Evolutionary conservation across 2,329 filamentous ascomycete genomes (phyloP), one percentile per base, ranked within the genome.

Genomic region (Zasmidium angulare): DNA sequence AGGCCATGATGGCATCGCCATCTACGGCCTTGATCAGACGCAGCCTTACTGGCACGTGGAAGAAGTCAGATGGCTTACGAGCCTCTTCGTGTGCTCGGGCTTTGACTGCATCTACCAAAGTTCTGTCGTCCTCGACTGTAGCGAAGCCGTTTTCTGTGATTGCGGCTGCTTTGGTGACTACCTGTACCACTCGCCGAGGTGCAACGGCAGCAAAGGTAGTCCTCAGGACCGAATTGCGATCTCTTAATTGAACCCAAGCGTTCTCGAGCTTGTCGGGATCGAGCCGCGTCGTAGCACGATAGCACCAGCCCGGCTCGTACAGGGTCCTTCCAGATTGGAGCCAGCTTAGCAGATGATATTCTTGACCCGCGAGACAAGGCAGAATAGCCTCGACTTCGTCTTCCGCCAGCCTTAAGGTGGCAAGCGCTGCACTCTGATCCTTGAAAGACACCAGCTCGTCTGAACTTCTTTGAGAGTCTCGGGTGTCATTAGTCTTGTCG

Each of bases 301-400:
- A 63, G 22, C 22, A 55, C 61, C 61, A 63, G 14, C 53, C 55
- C 31, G 61, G 46, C 21, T 63, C 61, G 46, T 59, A 63, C 17
- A 63, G 48, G 6, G 55, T 58, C 24, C 48, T 46, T 9, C 61
- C 61, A 24, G 61, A 56, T 12, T 59, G 56, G 17, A 61, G 21
- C 61, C 61, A 63, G 46, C 47, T 54, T 10, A 54, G n/a, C 2
- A 63, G 31, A 23, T 61, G 58, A 14, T 61, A 57, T 22, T 63
- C 52, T 46, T 63, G 61, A 22, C 61, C 59, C 17, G 61, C 52
- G 4, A 63, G 50, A 7, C 59, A 56, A 29, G 61, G 61, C 22
- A 63, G 43, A 2, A 61, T 40, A 24, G 58, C 52, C 24, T 63
- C 61, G 21, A 61, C 56, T 6, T 29, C 53, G 23, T 50, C 43